phyloP scores from a whole-genome alignment of 148 eudicot genomes.

The Euryodendron excelsum region DNA sequence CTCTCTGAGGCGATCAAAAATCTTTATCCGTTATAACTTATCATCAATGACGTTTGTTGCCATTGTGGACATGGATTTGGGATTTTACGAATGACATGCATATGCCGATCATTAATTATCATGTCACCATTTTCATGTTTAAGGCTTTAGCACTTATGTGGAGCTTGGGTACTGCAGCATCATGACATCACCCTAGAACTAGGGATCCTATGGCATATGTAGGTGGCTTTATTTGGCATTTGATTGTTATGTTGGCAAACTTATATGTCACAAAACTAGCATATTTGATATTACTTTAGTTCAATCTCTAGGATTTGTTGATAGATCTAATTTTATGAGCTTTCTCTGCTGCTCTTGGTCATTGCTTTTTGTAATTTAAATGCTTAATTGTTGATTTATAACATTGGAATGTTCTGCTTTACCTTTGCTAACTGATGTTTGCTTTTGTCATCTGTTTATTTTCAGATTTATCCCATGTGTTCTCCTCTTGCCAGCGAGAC shows the following conservation, averaged over 20 bases:
- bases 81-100: background rate
- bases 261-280: background rate
- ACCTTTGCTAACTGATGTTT: conserved; percentile 11
- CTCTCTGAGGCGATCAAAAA: background rate
- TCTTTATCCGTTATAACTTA: too few relatives aligned
- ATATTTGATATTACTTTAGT: background rate
- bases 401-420: background rate
- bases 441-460: conserved; percentile 4
- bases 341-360: background rate
- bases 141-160: background rate
- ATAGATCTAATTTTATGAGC: background rate
- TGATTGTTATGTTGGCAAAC: background rate
- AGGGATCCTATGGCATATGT: too few relatives aligned
- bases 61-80: background rate
- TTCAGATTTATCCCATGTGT: conserved; percentile 81
- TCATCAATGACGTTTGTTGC: background rate
- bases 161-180: background rate
- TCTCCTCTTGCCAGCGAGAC: conserved; percentile 70
- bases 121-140: background rate
- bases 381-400: background rate
- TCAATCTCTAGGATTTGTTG: background rate
- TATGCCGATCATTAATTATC: background rate
- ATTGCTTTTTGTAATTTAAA: background rate
- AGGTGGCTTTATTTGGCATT: too few relatives aligned
- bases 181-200: too few relatives aligned